Percentiles rank a stretch among this genome's conserved stretches.
Conservation (phyloP, 352 stramenopile species). For the Phytophthora sp. region DNA sequence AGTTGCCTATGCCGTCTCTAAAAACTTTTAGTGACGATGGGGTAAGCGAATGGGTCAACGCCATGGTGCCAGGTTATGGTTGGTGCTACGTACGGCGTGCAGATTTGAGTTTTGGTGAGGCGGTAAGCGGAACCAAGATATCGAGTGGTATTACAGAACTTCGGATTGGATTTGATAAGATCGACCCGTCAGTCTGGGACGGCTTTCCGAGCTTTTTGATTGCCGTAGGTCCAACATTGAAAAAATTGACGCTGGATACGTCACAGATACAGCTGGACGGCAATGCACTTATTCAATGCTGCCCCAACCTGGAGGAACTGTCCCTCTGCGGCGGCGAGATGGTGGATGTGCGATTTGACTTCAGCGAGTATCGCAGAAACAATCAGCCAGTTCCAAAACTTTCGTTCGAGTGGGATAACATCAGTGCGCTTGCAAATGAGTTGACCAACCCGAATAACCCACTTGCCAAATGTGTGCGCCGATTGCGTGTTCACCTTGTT, state of each 20-base stretch:
- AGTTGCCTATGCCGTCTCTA: background rate
- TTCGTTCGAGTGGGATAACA: background rate
- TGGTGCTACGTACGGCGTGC: background rate
- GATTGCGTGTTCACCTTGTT: conserved; percentile 11
- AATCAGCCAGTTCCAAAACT: conserved; percentile 11
- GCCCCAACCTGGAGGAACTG: background rate
- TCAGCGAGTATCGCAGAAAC: conserved; percentile 12
- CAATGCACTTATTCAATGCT: conserved; percentile 1
- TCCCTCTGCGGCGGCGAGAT: background rate
- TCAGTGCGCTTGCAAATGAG: background rate
- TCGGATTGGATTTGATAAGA: conserved; percentile 2
- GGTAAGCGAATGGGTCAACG: conserved; percentile 1
- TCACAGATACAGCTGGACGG: background rate
- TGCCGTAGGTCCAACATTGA: conserved; percentile 4
- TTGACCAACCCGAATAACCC: background rate
- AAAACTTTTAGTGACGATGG: conserved; percentile 9
- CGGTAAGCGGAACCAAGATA: background rate
- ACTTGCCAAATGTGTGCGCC: conserved; percentile 18
- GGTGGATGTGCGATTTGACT: conserved; percentile 9
- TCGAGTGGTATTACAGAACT: conserved; percentile 3
- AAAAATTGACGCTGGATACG: conserved; percentile 3
- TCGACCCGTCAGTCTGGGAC: background rate
- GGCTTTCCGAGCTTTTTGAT: conserved; percentile 7
- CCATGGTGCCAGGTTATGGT: conserved; percentile 8
- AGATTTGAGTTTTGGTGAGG: background rate